Base-by-base conservation (phyloP, 208 protist genomes). In the Crithidia brevicula region DNA sequence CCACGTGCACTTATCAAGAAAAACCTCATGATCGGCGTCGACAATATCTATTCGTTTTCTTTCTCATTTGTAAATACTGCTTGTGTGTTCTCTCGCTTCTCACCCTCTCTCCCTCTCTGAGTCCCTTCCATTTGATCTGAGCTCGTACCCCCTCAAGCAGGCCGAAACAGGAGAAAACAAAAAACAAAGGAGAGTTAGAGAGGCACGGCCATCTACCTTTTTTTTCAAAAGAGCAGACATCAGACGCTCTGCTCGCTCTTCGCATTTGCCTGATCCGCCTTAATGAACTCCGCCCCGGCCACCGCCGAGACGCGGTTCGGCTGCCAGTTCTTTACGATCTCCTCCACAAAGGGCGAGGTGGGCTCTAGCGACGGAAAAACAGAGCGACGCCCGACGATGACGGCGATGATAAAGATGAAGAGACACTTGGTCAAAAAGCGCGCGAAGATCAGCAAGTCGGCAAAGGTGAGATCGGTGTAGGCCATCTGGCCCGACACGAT, bases 311-410 rank as follows among this genome's bases (percentile, higher is more conserved):
- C 50, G 20, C 76, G 77, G 58, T 83, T 88, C 46, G 68, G 67
- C 34, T 81, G 71, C 84, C 84, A 90, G 72, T 86, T 89, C 49
- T 64, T 75, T 23, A 86, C 60, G 6, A 89, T 53, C 75, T 93
- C 85, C 71, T 93, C 81, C 25, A 81, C 67, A 62, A 93, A 91
- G 13, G 74, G 70, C 13, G 88, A 93, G 2, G 51, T 77, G 1
- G 84, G 85, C 59, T 90, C 77, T 36, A 93, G 76, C 28, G 83
- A 34, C 15, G 88, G 88, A 62, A 83, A 93, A 13, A 93, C 65
- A 22, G 78, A 83, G 27, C 84, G 72, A 59, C 88, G 78, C 22
- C 84, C 88, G 15, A 89, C 40, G 46, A 91, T 81, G 13, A 75
- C 75, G 36, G 72, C 75, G 3, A 83, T 65, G 36, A 93, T 60